phyloP scores from a whole-genome alignment of 2,329 filamentous ascomycete species.

The Talaromyces sp. region DNA sequence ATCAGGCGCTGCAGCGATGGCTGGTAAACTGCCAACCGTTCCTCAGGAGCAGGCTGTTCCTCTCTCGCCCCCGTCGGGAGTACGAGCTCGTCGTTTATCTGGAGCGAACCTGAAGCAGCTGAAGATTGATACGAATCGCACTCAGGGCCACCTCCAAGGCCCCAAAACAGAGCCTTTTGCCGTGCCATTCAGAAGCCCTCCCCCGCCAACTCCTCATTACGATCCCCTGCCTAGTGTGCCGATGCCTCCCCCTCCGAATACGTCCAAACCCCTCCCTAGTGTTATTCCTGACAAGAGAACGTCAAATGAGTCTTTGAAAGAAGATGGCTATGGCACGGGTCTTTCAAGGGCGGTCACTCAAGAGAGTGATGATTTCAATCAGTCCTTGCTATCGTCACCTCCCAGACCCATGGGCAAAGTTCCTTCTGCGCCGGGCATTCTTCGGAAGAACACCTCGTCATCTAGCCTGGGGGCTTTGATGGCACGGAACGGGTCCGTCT shows the following conservation, averaged over 20 bases:
- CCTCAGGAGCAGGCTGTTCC: conserved; percentile 24
- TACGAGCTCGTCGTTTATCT: conserved; percentile 72
- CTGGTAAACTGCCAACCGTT: conserved; percentile 30
- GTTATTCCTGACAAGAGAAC: conserved; percentile 21
- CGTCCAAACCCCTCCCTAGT: conserved; percentile 16
- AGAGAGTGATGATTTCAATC: conserved; percentile 33
- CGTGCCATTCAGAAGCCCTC: conserved; percentile 16
- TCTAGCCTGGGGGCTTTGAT: conserved; percentile 67
- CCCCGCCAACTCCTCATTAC: conserved; percentile 25
- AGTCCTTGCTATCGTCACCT: conserved; percentile 28
- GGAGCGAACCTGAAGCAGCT: conserved; percentile 74
- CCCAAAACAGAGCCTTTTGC: conserved; percentile 24
- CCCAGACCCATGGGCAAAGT: conserved; percentile 32
- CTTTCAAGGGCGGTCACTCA: conserved; percentile 40
- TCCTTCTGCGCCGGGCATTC: conserved; percentile 34
- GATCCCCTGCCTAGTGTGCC: conserved; percentile 17
- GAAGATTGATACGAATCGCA: conserved; percentile 71
- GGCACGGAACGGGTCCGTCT: conserved; percentile 65
- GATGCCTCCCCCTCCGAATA: conserved; percentile 13
- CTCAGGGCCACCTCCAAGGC: conserved; percentile 17
- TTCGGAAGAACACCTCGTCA: conserved; percentile 65
- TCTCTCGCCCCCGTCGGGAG: conserved; percentile 38
- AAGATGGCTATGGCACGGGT: conserved; percentile 35
- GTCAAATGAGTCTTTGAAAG: conserved; percentile 30
- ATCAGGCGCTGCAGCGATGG: conserved; percentile 27